A percentile compares a stretch with the other conserved stretches of the same genome.
Evolutionary conservation across 164 flowering plant genomes (phyloP).

Genomic region (Vitis riparia): DNA sequence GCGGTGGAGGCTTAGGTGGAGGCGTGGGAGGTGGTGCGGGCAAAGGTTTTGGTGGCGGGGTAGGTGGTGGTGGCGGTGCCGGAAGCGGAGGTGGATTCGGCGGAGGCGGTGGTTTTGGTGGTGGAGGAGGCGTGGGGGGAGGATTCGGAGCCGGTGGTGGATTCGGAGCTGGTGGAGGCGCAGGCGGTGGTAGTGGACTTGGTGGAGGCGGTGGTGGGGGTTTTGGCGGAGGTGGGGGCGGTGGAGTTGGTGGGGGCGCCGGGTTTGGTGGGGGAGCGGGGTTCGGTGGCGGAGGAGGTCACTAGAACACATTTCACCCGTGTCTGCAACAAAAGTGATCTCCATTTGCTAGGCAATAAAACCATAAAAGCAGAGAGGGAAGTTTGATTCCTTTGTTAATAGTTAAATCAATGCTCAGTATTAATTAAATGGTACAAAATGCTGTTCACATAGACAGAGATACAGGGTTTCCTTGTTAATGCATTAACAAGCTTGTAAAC

Average conservation of each 20-base stretch:
- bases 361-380: too few species aligned
- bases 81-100: slow-evolving; percentile 18
- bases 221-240: slow-evolving; percentile 14
- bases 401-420: too few species aligned
- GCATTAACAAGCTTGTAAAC: too few species aligned
- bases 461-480: too few species aligned
- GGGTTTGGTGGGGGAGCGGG: slow-evolving; percentile 9
- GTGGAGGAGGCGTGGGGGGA: slow-evolving; percentile 10
- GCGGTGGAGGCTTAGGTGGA: slow-evolving; percentile 17
- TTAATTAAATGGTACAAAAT: too few species aligned
- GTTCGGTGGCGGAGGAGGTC: background rate
- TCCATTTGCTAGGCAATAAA: too few species aligned
- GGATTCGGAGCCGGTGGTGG: slow-evolving; percentile 4
- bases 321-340: too few species aligned
- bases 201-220: slow-evolving; percentile 15
- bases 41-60: slow-evolving; percentile 14
- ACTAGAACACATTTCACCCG: too few species aligned
- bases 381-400: too few species aligned
- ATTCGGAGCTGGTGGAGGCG: slow-evolving; percentile 5
- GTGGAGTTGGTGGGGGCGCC: slow-evolving; percentile 7
- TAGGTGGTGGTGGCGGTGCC: slow-evolving; percentile 13
- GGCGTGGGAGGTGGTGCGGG: slow-evolving; percentile 23
- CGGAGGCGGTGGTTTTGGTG: background rate
- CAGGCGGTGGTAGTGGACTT: slow-evolving; percentile 6
- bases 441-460: too few species aligned